phyloP scores from a whole-genome alignment of 129 eudicot species.

The Chrysanthemum makinoi region DNA sequence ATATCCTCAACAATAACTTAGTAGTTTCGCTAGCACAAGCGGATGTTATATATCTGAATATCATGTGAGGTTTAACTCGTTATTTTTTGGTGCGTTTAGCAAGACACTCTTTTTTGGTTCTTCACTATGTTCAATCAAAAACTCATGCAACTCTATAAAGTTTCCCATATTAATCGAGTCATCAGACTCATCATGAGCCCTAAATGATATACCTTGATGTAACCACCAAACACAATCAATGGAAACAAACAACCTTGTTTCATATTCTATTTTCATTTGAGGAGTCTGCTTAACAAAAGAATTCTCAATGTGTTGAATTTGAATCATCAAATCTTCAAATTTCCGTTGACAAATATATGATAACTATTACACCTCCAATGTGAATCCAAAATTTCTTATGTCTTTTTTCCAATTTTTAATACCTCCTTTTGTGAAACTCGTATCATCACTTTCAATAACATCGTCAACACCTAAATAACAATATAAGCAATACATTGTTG shows the following conservation, averaged over 20 bases:
- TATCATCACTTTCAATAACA: neutral
- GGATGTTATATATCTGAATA: neutral
- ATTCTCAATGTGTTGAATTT: neutral
- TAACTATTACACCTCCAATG: neutral
- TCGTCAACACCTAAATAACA: too few relatives aligned
- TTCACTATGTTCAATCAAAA: conserved; percentile 14
- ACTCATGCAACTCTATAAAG: neutral
- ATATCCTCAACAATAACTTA: neutral
- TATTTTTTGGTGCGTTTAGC: neutral
- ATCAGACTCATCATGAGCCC: neutral
- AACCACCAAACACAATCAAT: conserved; percentile 3
- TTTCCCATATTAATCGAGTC: neutral
- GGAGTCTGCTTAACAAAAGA: conserved; percentile 2
- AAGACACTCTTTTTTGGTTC: neutral
- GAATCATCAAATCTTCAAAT: conserved; percentile 7
- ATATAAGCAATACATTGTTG: too few relatives aligned
- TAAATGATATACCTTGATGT: neutral
- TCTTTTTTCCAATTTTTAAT: too few relatives aligned
- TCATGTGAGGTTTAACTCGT: neutral
- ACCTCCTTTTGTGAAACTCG: too few relatives aligned
- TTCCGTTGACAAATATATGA: neutral
- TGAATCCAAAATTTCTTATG: neutral
- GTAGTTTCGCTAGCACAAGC: conserved; percentile 10
- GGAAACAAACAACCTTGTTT: conserved; percentile 1
- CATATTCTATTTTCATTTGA: neutral